Evolutionary conservation across 768 basidiomycete species (phyloP).

Genomic region (Collybia nuda): DNA sequence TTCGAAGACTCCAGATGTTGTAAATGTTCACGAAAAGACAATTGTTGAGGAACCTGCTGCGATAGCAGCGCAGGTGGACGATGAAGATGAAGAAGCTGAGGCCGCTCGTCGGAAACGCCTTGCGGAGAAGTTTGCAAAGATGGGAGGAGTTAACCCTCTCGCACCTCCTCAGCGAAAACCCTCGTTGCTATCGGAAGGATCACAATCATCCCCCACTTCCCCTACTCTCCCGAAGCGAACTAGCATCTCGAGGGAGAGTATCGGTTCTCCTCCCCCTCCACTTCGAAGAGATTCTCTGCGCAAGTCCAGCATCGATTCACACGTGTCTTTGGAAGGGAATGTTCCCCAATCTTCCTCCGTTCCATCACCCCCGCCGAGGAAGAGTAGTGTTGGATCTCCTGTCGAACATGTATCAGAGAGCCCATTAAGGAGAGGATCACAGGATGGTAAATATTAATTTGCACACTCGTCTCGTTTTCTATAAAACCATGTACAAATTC

Average conservation of each 20-base stretch:
- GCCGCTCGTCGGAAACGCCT: conserved; percentile 55
- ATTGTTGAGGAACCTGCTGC: neutral
- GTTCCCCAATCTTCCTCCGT: neutral
- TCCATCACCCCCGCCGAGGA: conserved; percentile 2
- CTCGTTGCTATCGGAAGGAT: conserved; percentile 11
- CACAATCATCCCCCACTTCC: conserved; percentile 4
- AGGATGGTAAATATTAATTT: conserved; percentile 25
- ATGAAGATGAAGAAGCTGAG: conserved; percentile 50
- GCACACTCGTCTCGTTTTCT: conserved; percentile 15
- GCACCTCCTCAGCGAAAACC: conserved; percentile 22
- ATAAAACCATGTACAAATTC: conserved; percentile 17
- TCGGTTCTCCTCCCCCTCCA: conserved; percentile 5
- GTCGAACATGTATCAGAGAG: neutral
- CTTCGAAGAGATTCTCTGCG: conserved; percentile 4
- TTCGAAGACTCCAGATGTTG: conserved; percentile 1
- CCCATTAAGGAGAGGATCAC: conserved; percentile 7
- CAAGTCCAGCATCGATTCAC: conserved; percentile 5
- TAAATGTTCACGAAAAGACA: conserved; percentile 6
- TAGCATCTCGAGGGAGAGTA: conserved; percentile 8
- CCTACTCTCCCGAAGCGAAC: conserved; percentile 8
- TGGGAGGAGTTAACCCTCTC: conserved; percentile 67
- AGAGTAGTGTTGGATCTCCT: conserved; percentile 2
- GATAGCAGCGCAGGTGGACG: conserved; percentile 20
- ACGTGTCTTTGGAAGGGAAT: neutral
- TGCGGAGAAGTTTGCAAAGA: conserved; percentile 62